A percentile compares a stretch with the other conserved stretches of the same genome.
Evolutionary conservation across 2,329 filamentous ascomycete species (phyloP).

Genomic region (Epichloe elymi): DNA sequence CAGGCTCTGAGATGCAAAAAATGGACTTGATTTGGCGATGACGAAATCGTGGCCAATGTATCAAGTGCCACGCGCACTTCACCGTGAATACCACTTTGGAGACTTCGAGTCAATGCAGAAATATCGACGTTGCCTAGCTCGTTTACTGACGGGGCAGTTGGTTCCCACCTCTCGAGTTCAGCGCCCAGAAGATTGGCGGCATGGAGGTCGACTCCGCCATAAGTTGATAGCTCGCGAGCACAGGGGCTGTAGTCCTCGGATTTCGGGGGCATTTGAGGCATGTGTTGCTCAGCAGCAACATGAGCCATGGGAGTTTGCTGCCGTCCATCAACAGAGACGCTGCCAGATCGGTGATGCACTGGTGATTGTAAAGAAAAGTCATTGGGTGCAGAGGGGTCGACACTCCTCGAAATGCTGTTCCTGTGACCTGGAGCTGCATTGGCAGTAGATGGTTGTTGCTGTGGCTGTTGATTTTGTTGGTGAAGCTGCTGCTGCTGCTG

Average conservation of each 20-base stretch:
- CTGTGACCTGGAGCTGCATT: conserved; percentile 15
- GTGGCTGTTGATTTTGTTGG: conserved; percentile 5
- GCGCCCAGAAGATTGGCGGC: conserved; percentile 51
- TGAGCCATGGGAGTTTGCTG: conserved; percentile 11
- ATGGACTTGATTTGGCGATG: conserved; percentile 51
- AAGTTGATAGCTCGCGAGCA: conserved; percentile 40
- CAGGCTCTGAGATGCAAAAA: conserved; percentile 58
- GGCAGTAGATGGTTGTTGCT: conserved; percentile 23
- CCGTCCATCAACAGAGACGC: conserved; percentile 24
- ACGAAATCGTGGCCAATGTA: conserved; percentile 55
- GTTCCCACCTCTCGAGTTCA: conserved; percentile 55
- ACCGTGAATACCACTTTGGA: conserved; percentile 79
- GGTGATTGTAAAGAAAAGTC: conserved; percentile 36
- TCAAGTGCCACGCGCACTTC: conserved; percentile 88
- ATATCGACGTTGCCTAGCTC: conserved; percentile 87
- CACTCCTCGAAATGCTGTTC: conserved; percentile 38
- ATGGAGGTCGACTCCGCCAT: conserved; percentile 61
- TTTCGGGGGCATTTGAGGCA: conserved; percentile 28
- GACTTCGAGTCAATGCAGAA: conserved; percentile 72
- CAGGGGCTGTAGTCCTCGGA: conserved; percentile 43
- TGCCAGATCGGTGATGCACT: conserved; percentile 26
- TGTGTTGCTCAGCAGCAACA: conserved; percentile 15
- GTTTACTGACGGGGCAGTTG: conserved; percentile 58
- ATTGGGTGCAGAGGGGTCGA: conserved; percentile 25
- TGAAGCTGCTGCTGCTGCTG: conserved; percentile 3